Percentiles rank a stretch among this genome's conserved stretches.
Evolutionary conservation across 108 stramenopile genomes (phyloP).

Genomic region (Fragilariopsis cylindrus): DNA sequence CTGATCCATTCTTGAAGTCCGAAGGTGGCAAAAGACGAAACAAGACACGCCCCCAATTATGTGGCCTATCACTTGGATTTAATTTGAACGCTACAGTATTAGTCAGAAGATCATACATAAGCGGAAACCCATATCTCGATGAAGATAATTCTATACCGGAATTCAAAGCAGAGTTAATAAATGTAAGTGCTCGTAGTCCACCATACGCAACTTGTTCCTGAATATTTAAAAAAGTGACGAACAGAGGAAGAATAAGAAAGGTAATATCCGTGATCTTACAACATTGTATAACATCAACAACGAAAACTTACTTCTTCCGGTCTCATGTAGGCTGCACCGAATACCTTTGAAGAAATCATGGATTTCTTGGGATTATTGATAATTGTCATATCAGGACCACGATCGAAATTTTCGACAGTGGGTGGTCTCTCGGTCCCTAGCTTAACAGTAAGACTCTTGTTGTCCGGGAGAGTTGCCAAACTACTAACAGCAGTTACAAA

Average conservation of each 20-base stretch:
- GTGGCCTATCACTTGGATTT: conserved; percentile 90
- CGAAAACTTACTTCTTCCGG: conserved; percentile 73
- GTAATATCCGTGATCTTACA: conserved; percentile 1
- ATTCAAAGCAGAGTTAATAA: conserved; percentile 82
- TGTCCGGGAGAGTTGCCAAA: conserved; percentile 70
- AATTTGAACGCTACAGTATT: conserved; percentile 91
- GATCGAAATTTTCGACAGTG: conserved; percentile 82
- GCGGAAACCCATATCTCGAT: conserved; percentile 91
- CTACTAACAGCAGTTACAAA: conserved; percentile 87
- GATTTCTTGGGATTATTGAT: conserved; percentile 87
- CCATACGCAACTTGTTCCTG: conserved; percentile 87
- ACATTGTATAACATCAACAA: neutral
- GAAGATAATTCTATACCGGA: conserved; percentile 89
- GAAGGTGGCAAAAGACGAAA: conserved; percentile 86
- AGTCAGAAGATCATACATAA: conserved; percentile 94
- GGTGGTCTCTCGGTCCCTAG: conserved; percentile 81
- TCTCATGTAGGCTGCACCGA: conserved; percentile 86
- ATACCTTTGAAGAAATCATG: conserved; percentile 83
- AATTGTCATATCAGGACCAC: conserved; percentile 76
- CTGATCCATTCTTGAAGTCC: conserved; percentile 84
- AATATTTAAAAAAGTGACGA: neutral
- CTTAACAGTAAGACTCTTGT: conserved; percentile 77
- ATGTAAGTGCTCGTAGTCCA: conserved; percentile 83
- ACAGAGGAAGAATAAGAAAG: neutral
- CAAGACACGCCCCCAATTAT: conserved; percentile 93